phyloP scores from a whole-genome alignment of 305 asterid genomes.

The Petunia hybrid region DNA sequence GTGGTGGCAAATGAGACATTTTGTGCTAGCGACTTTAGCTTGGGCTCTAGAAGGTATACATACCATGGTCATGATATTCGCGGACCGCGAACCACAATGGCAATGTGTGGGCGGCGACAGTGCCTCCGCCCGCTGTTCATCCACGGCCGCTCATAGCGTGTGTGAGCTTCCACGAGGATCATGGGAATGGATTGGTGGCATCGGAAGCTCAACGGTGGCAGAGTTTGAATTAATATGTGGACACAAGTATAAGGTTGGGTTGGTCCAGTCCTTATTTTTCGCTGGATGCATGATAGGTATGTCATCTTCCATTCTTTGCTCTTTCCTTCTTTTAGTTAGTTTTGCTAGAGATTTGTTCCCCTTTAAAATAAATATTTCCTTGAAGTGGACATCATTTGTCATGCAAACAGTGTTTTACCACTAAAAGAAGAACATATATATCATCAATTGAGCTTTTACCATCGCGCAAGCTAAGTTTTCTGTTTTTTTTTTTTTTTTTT shows the following conservation, averaged over 20 bases:
- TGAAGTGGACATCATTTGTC: too few species aligned
- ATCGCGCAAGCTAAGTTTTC: too few species aligned
- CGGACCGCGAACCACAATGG: conserved; percentile 82
- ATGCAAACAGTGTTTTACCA: too few species aligned
- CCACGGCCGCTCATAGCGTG: conserved; percentile 42
- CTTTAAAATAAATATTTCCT: too few species aligned
- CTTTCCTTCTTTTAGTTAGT: too few species aligned
- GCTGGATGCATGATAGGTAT: conserved; percentile 86
- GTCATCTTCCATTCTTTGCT: not conserved
- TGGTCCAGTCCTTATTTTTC: conserved; percentile 82
- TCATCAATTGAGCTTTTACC: too few species aligned
- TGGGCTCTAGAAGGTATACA: conserved; percentile 94
- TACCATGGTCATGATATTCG: conserved; percentile 88
- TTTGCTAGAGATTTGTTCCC: too few species aligned
- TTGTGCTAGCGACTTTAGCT: conserved; percentile 69
- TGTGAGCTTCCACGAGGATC: conserved; percentile 66
- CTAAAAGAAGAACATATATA: too few species aligned
- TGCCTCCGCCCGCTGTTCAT: not conserved
- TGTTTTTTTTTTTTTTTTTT: too few species aligned
- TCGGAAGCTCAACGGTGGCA: conserved; percentile 68
- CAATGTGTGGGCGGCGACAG: conserved; percentile 42
- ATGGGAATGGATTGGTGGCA: conserved; percentile 84
- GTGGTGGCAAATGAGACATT: conserved; percentile 75
- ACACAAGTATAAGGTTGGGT: conserved; percentile 77
- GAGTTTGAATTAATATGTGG: conserved; percentile 78